Conservation (phyloP, 768 basidiomycete species). For the Pleurotus djamor region DNA sequence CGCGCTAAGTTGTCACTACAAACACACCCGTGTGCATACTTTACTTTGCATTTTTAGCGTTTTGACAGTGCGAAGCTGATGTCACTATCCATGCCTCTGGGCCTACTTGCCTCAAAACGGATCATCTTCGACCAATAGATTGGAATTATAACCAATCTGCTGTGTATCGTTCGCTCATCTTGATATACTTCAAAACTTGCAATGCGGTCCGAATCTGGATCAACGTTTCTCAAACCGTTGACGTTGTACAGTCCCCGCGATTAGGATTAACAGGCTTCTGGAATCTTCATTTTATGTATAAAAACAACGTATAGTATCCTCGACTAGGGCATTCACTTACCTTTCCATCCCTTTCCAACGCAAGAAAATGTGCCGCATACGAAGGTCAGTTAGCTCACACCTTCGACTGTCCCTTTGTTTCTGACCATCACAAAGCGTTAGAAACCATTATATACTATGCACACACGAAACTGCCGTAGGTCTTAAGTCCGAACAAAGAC, state of each 20-base stretch:
- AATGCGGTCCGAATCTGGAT: constrained; percentile 15
- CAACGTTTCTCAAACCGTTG: constrained; percentile 10
- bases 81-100: not conserved
- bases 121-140: constrained; percentile 1
- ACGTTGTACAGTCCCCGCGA: constrained; percentile 2
- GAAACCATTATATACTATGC: constrained; percentile 58
- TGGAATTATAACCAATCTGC: not conserved
- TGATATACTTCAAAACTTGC: constrained; percentile 13
- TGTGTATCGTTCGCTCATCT: constrained; percentile 13
- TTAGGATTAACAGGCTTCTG: constrained; percentile 1
- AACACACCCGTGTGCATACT: not conserved
- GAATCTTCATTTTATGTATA: constrained; percentile 12
- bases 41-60: constrained; percentile 13
- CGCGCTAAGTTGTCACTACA: not conserved
- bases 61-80: constrained; percentile 11
- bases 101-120: not conserved
- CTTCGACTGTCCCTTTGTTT: constrained; percentile 9
- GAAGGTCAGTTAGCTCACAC: constrained; percentile 49
- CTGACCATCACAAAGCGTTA: constrained; percentile 46
- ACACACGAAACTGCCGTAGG: constrained; percentile 54
- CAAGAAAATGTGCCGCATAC: constrained; percentile 62
- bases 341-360: constrained; percentile 2
- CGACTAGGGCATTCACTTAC: not conserved
- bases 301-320: constrained; percentile 8
- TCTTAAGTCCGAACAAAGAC: constrained; percentile 2